phyloP scores from a whole-genome alignment of 2,329 filamentous ascomycete genomes.

The Colletotrichum sp. region DNA sequence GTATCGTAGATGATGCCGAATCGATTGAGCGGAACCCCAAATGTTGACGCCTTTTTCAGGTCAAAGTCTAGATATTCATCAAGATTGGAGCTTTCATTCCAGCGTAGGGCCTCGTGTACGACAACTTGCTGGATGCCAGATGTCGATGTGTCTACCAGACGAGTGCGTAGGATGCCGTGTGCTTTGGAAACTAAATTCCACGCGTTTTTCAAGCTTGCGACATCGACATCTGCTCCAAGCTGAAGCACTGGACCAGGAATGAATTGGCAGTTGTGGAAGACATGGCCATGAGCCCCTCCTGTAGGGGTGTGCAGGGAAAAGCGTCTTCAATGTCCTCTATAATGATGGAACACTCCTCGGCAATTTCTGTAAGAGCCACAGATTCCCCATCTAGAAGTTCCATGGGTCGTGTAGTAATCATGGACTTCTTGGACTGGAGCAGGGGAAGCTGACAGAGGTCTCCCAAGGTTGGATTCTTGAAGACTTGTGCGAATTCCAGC shows the following conservation, averaged over 20 bases:
- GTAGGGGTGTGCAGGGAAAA: constrained; percentile 7
- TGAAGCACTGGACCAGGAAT: constrained; percentile 3
- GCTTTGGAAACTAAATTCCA: constrained; percentile 13
- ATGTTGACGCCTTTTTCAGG: not conserved
- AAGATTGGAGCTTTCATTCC: constrained; percentile 6
- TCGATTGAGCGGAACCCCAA: constrained; percentile 21
- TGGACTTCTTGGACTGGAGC: not conserved
- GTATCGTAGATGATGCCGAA: constrained; percentile 21
- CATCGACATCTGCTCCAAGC: not conserved
- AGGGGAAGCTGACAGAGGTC: not conserved
- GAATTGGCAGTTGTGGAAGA: not conserved
- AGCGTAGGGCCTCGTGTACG: not conserved
- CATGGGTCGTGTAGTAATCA: not conserved
- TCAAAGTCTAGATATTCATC: constrained; percentile 1
- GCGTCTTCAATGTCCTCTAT: constrained; percentile 1
- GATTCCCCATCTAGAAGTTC: not conserved
- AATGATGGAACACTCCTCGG: not conserved
- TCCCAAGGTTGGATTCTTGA: not conserved
- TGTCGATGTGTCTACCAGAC: constrained; percentile 16
- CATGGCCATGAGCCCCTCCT: constrained; percentile 14
- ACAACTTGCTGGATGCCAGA: constrained; percentile 57
- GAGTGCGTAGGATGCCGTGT: constrained; percentile 25
- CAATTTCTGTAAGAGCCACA: not conserved
- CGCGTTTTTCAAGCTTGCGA: not conserved
- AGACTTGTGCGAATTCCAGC: constrained; percentile 2